Conservation (phyloP, 2,329 filamentous ascomycete genomes). For the Pseudopithomyces maydicus region DNA sequence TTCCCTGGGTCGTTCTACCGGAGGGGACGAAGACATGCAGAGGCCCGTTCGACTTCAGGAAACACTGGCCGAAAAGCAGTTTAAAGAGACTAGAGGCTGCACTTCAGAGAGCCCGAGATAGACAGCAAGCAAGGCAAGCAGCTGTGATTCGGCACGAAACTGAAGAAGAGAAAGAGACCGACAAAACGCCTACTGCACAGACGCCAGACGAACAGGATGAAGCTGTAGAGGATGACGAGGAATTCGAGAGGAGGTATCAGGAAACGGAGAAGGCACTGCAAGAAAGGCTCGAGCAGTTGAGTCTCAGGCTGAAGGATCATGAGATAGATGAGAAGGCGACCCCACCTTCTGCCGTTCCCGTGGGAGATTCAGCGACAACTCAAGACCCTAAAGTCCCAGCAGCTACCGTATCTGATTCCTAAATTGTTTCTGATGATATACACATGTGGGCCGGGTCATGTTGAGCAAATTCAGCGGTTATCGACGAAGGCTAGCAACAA, state of each 20-base stretch:
- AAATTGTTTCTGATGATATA: background rate
- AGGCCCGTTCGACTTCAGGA: conserved; percentile 14
- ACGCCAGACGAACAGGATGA: conserved; percentile 17
- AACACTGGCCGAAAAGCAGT: conserved; percentile 36
- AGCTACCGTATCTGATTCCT: background rate
- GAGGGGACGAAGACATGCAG: conserved; percentile 22
- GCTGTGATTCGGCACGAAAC: conserved; percentile 10
- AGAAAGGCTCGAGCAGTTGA: conserved; percentile 36
- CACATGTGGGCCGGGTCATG: background rate
- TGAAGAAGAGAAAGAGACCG: conserved; percentile 14
- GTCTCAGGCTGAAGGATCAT: conserved; percentile 28
- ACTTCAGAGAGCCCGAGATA: conserved; percentile 11
- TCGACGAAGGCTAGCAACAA: background rate
- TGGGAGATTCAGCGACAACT: background rate
- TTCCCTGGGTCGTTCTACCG: conserved; percentile 35
- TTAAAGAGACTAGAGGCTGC: conserved; percentile 28
- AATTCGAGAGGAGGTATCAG: conserved; percentile 31
- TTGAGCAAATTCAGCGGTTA: background rate
- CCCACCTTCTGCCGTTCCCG: background rate
- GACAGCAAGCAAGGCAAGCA: conserved; percentile 1
- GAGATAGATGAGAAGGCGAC: conserved; percentile 8
- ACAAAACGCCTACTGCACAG: conserved; percentile 38
- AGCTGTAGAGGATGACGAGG: conserved; percentile 30
- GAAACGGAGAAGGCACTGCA: conserved; percentile 35
- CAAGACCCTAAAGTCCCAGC: background rate